Evolutionary conservation across 164 flowering plant genomes (phyloP).

Genomic region (Macadamia tetraphylla): DNA sequence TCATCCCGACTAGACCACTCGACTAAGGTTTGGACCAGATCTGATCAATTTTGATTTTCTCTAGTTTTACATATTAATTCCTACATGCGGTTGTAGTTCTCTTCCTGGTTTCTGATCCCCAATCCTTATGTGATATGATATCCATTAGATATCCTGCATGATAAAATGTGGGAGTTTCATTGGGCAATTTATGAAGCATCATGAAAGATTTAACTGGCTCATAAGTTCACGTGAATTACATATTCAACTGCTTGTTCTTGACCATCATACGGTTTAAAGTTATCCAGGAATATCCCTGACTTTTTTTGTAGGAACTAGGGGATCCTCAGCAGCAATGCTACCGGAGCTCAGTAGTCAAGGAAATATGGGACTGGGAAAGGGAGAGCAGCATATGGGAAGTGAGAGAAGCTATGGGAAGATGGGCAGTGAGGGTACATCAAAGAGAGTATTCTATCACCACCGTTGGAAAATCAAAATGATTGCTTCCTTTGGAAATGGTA

Average conservation of each 20-base stretch:
- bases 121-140: too few species aligned
- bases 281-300: background rate
- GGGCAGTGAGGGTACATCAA: constrained; percentile 20
- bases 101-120: too few species aligned
- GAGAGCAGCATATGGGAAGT: constrained; percentile 30
- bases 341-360: background rate
- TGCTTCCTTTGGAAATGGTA: background rate
- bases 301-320: constrained; percentile 11
- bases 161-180: too few species aligned
- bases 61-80: too few species aligned
- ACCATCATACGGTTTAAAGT: background rate
- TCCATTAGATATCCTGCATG: too few species aligned
- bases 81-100: too few species aligned
- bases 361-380: constrained; percentile 33
- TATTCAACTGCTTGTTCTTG: background rate
- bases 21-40: too few species aligned
- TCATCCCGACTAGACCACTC: too few species aligned
- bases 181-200: too few species aligned
- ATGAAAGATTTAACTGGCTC: too few species aligned
- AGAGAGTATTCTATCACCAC: constrained; percentile 2
- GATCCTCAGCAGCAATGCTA: constrained; percentile 6
- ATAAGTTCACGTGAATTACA: background rate
- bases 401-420: constrained; percentile 30
- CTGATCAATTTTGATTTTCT: too few species aligned
- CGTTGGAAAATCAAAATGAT: background rate